phyloP scores from a whole-genome alignment of 257 asterid species.

The Avicennia marina region DNA sequence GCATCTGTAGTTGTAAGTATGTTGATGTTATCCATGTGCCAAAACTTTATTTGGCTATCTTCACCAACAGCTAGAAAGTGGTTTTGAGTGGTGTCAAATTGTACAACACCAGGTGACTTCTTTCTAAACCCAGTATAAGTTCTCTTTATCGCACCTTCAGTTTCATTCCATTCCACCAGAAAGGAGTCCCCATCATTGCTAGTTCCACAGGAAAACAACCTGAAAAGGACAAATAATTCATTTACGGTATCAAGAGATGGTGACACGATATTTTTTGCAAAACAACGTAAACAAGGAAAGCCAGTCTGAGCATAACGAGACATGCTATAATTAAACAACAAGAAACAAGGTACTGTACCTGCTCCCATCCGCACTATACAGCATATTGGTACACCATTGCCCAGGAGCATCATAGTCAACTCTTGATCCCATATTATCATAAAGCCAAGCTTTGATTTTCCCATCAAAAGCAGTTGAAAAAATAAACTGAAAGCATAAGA shows the following conservation, averaged over 20 bases:
- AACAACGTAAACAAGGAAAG: neutral
- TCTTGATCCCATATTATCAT: conserved; percentile 90
- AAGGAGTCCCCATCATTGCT: conserved; percentile 99
- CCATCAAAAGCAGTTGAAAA: conserved; percentile 97
- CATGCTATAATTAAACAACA: neutral
- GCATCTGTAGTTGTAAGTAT: conserved; percentile 65
- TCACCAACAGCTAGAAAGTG: conserved; percentile 95
- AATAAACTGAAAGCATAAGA: conserved; percentile 59
- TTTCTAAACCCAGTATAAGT: conserved; percentile 83
- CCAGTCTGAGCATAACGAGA: neutral
- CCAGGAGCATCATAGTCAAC: conserved; percentile 99
- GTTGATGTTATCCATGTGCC: conserved; percentile 92
- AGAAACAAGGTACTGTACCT: conserved; percentile 35
- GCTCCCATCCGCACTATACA: conserved; percentile 96
- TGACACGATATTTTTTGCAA: neutral
- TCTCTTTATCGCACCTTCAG: conserved; percentile 96
- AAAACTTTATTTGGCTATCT: conserved; percentile 87
- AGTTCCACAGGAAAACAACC: conserved; percentile 95
- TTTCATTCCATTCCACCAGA: conserved; percentile 98
- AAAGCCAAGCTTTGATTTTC: conserved; percentile 97
- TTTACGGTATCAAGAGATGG: neutral
- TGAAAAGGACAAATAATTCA: conserved; percentile 31
- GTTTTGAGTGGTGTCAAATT: conserved; percentile 87
- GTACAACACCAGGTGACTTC: conserved; percentile 86
- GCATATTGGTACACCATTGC: conserved; percentile 94